Base-by-base conservation (phyloP, 2,329 filamentous ascomycete genomes). In the Colletotrichum chrysophilum region DNA sequence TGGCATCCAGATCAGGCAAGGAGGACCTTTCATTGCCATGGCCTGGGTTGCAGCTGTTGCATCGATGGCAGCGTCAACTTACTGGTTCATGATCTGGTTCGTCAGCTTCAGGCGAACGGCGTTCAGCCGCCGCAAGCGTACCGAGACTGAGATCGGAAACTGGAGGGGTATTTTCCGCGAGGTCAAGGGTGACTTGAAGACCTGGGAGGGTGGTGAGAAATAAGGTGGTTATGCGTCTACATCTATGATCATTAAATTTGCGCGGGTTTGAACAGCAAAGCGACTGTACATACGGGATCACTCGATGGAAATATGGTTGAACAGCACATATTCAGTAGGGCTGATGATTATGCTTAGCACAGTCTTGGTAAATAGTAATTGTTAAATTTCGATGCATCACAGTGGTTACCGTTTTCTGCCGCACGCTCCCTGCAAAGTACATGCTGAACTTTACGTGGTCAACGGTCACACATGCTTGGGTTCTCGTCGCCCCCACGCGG, bases 71-170 rank as follows among this genome's bases (percentile, higher is more conserved):
- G 73, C 76, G 4, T 73, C 67, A 1, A 18, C 26, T 9, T 80
- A 78, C 36, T 81, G 79, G 79, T 78, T 79, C 58, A 48, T 64
- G 26, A 69, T 81, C 3, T 81, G 79, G 79, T 80, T 80, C 16
- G 79, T 81, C 9, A 77, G 78, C 68, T 78, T 79, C 43, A 73
- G 79, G 12, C 32, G 72, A 18, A 79, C 76, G 5, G 71, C 79
- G 2, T 78, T 79, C 30, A 78, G 75, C 66, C 76, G 79, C 28
- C 60, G 79, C 26, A 52, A 32, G 38, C 75, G 79, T 4, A 79
- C 78, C 0, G 62, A 72, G 52, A 56, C 52, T 3, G 74, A 80
- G 68, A 71, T 80, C 28, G 79, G 79, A 2, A 79, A 78, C 24
- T 81, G 78, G 76, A 62, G 68, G 26, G 79, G 79, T 1, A 80